Conservation (phyloP, 208 protist genomes). For the Herpetomonas samuelpessoai region DNA sequence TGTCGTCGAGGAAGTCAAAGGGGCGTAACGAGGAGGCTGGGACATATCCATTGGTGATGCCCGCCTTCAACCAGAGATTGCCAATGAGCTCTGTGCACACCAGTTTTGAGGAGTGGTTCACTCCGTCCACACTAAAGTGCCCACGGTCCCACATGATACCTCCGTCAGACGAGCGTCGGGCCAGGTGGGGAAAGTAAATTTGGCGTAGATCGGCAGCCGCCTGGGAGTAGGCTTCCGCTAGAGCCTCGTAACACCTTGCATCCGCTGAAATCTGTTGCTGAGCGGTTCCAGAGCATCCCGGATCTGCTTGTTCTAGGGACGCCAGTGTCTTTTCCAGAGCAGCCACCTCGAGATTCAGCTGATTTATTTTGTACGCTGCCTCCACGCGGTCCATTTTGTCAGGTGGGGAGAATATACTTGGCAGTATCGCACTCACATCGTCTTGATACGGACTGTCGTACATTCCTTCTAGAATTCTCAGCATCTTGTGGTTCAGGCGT, state of each 20-base stretch:
- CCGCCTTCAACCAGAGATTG: constrained; percentile 65
- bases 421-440: constrained; percentile 32
- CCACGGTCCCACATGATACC: constrained; percentile 23
- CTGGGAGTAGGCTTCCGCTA: constrained; percentile 37
- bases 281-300: too few species aligned
- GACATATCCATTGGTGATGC: constrained; percentile 56
- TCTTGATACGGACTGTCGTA: constrained; percentile 53
- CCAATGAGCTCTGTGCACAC: constrained; percentile 80
- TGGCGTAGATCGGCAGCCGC: constrained; percentile 35
- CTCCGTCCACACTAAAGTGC: constrained; percentile 66
- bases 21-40: constrained; percentile 74
- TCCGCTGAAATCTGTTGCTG: constrained; percentile 3
- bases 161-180: not conserved
- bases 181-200: constrained; percentile 73
- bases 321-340: constrained; percentile 11
- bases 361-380: constrained; percentile 66
- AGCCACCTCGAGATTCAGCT: constrained; percentile 41
- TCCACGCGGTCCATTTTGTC: constrained; percentile 85
- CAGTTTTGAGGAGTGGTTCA: constrained; percentile 43
- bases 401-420: constrained; percentile 63
- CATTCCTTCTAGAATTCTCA: constrained; percentile 35
- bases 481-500: constrained; percentile 17
- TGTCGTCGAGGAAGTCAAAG: constrained; percentile 76
- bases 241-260: constrained; percentile 3
- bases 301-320: not conserved